Evolutionary conservation across 2,329 filamentous ascomycete genomes (phyloP).

Genomic region (Bipolaris oryzae): DNA sequence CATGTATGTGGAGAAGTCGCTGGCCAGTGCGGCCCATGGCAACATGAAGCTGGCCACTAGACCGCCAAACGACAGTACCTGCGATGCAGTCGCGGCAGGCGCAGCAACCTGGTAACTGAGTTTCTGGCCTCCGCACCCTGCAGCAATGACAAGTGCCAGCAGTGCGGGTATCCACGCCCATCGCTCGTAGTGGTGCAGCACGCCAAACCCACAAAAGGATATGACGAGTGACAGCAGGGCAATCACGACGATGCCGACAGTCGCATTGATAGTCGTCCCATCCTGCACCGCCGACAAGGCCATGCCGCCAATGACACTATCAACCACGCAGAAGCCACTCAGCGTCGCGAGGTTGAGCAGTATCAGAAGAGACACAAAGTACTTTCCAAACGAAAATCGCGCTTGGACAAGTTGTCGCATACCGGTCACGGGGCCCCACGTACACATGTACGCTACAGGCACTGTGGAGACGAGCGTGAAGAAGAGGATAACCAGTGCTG

Average conservation of each 20-base stretch:
- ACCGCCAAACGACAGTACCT: slow-evolving; percentile 63
- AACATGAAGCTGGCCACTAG: slow-evolving; percentile 69
- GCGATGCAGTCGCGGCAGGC: slow-evolving; percentile 52
- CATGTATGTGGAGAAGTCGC: slow-evolving; percentile 67
- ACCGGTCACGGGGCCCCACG: slow-evolving; percentile 65
- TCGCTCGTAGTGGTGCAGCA: slow-evolving; percentile 63
- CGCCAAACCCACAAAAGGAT: slow-evolving; percentile 65
- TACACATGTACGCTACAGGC: slow-evolving; percentile 63
- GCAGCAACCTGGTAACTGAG: slow-evolving; percentile 57
- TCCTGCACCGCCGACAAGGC: slow-evolving; percentile 44
- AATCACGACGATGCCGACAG: slow-evolving; percentile 67
- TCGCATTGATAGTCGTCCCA: slow-evolving; percentile 54
- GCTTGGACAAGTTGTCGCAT: slow-evolving; percentile 71
- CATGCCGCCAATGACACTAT: slow-evolving; percentile 65
- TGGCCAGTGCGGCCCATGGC: slow-evolving; percentile 64
- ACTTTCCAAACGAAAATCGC: slow-evolving; percentile 63
- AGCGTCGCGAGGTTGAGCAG: slow-evolving; percentile 68
- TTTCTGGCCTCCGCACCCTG: slow-evolving; percentile 59
- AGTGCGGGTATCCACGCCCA: slow-evolving; percentile 64
- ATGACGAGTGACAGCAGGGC: slow-evolving; percentile 63
- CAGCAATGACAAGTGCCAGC: slow-evolving; percentile 61
- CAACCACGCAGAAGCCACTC: slow-evolving; percentile 68
- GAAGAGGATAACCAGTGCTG: slow-evolving; percentile 66
- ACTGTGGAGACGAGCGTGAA: slow-evolving; percentile 63
- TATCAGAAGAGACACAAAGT: slow-evolving; percentile 64